phyloP scores from a whole-genome alignment of 108 stramenopile species.

The Mayamaea pseudoterrestris region DNA sequence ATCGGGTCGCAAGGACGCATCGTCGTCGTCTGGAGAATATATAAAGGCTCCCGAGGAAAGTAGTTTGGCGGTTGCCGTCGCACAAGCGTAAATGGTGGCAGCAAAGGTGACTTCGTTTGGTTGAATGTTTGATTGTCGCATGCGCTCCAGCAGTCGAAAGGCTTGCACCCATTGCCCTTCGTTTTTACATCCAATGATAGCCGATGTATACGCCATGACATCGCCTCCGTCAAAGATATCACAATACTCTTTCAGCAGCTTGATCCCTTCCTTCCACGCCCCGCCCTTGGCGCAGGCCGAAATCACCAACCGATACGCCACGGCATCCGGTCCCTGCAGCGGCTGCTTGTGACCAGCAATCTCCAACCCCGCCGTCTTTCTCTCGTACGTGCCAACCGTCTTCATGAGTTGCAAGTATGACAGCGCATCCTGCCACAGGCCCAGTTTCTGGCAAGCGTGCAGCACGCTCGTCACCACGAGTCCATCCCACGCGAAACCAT shows the following conservation, averaged over 20 bases:
- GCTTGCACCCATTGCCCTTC: conserved; percentile 63
- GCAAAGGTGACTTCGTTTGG: conserved; percentile 68
- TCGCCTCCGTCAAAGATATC: conserved; percentile 19
- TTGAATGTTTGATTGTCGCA: conserved; percentile 48
- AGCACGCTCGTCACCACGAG: conserved; percentile 47
- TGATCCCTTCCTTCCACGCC: conserved; percentile 47
- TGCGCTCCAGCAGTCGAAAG: conserved; percentile 41
- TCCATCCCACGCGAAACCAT: conserved; percentile 43
- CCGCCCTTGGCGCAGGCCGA: conserved; percentile 70
- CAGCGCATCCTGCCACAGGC: conserved; percentile 50
- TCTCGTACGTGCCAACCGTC: too few relatives aligned
- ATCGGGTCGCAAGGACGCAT: conserved; percentile 8
- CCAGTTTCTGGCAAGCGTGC: conserved; percentile 71
- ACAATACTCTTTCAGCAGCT: conserved; percentile 37
- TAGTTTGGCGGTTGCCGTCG: conserved; percentile 39
- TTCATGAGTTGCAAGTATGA: conserved; percentile 41
- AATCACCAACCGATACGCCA: conserved; percentile 67
- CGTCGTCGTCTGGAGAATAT: too few relatives aligned
- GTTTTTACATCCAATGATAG: conserved; percentile 68
- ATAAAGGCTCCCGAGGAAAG: background rate
- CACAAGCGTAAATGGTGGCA: conserved; percentile 63
- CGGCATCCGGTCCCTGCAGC: conserved; percentile 59
- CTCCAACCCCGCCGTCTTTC: conserved; percentile 24
- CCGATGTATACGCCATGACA: conserved; percentile 64
- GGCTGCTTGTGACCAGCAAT: background rate